Base-by-base conservation (phyloP, 352 stramenopile genomes). In the Thraustotheca clavata region DNA sequence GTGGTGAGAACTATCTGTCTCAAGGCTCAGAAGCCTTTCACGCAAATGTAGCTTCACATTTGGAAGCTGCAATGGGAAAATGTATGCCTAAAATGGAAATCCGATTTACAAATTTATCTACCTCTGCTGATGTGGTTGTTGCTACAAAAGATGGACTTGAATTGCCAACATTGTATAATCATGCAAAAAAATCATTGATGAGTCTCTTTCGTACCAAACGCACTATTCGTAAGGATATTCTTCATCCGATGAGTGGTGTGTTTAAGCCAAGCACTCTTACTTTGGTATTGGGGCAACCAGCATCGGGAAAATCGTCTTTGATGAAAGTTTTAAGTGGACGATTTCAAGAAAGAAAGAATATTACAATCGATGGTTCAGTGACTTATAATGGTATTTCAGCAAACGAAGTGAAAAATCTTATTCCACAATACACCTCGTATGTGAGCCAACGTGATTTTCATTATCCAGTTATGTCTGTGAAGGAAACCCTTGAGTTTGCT, bases 401-500 rank as follows among this genome's bases (percentile, higher is more conserved):
- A 14, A 29, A 67, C 11, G 62, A 80, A 11, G 29, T 85, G 0
- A 62, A 60, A 27, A 7, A 60, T 11, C 70, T 72, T 29, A 69
- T 84, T 8, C 71, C 76, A 22, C 73, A 84, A 29, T 76, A 75
- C 34, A 72, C 79, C 26, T 52, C 76, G 6, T 80, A 78, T 59
- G 71, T 83, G 4, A 62, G 66, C 0, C 76, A 84, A 62, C 71
- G 80, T 54, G 92, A 98, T 71, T 68, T 66, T 2, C 92, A 97
- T 76, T 69, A 85, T 24, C 70, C 91, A 1, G 72, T 80, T 8
- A 72, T 98, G 48, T 97, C 89, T 1, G 94, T 98, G 1, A 74
- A 89, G 55, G 92, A 98, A 70, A 98, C 94, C 26, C 80, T 98
- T 38, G 74, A 86, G 26, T 98, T 98, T 72, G 86, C 92, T 9